These are phyloP conservation scores for Brassica hybrid DNA, from an alignment of 441 rosid genomes.

Conservation along the genomic window DNA sequence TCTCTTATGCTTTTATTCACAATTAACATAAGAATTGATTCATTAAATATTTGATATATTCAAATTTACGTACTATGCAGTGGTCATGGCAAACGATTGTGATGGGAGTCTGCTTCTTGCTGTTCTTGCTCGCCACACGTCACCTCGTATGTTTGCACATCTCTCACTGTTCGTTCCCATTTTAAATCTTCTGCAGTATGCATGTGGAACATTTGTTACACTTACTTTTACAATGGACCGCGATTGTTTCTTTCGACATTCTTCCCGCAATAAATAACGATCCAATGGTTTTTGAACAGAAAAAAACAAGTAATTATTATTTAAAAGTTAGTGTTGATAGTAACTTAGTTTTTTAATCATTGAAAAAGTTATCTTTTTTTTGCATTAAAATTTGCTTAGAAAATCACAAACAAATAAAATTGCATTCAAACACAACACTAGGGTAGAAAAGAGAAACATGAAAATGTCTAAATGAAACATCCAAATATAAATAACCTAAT, in stretches of 20 bases:
- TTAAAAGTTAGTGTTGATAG: not conserved
- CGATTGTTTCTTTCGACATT: not conserved
- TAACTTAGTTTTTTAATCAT: not conserved
- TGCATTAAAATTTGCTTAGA: not conserved
- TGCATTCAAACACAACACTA: not conserved
- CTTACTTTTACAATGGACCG: not conserved
- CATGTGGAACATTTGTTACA: constrained; percentile 31
- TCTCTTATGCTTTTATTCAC: not conserved
- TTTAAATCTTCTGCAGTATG: constrained; percentile 17
- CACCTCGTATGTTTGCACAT: constrained; percentile 62
- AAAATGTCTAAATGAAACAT: not conserved
- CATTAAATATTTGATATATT: not conserved
- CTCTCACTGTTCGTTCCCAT: not conserved
- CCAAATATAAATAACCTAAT: not conserved
- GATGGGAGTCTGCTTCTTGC: constrained; percentile 82
- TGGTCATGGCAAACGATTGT: constrained; percentile 95
- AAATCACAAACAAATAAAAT: not conserved
- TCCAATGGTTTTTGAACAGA: not conserved
- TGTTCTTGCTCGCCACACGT: constrained; percentile 68
- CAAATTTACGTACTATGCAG: constrained; percentile 47
- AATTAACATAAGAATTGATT: not conserved
- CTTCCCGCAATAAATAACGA: constrained; percentile 23
- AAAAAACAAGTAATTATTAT: not conserved
- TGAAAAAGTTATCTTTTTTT: not conserved
- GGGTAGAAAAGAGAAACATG: not conserved